Evolutionary conservation across 106 monocot genomes (phyloP).

Genomic region (Dactylorhiza incarnata): DNA sequence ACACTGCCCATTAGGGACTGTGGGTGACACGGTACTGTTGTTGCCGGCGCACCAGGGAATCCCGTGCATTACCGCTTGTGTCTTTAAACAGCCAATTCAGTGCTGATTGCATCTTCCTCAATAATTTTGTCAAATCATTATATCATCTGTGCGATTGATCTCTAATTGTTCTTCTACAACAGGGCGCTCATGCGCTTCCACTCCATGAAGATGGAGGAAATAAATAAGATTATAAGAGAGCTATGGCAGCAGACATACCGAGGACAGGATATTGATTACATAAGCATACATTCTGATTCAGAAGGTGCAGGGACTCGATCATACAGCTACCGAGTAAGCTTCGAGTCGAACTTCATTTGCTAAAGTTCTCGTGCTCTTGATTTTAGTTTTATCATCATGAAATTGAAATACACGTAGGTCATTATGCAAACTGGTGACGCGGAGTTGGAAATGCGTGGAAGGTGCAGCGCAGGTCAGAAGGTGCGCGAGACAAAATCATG

Average conservation of each 20-base stretch:
- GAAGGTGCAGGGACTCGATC: constrained; percentile 91
- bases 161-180: background rate
- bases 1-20: too few species aligned
- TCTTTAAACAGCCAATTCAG: background rate
- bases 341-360: background rate
- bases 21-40: too few species aligned
- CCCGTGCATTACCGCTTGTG: too few species aligned
- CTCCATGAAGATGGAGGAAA: constrained; percentile 99
- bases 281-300: constrained; percentile 91
- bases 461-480: constrained; percentile 99
- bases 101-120: background rate
- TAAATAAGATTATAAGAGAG: constrained; percentile 96
- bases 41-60: too few species aligned
- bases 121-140: background rate
- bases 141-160: background rate
- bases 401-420: constrained; percentile 39
- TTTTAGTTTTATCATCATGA: background rate
- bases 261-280: constrained; percentile 97
- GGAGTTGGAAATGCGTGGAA: constrained; percentile 98
- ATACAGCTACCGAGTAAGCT: constrained; percentile 85
- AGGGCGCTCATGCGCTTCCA: constrained; percentile 99
- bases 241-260: constrained; percentile 99
- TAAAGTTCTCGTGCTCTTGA: background rate
- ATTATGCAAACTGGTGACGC: constrained; percentile 98
- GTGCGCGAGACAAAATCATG: constrained; percentile 16